A percentile compares a stretch with the other conserved stretches of the same genome.
Conservation (phyloP, 768 basidiomycete species). For the Coprinopsis cinerea region DNA sequence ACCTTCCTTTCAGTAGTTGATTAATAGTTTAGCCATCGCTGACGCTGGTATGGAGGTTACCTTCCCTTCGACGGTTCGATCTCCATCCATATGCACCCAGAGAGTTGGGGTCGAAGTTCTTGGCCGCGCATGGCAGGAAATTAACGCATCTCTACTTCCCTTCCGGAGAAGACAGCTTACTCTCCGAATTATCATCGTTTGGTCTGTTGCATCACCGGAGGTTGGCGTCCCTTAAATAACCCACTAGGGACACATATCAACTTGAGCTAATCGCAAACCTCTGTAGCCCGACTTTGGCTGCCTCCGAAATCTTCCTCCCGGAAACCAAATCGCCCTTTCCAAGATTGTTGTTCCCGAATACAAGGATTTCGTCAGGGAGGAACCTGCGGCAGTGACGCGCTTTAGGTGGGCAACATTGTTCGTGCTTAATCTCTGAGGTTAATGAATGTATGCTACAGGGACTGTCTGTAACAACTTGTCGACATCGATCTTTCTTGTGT, state of each 20-base stretch:
- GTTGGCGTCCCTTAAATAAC: no score
- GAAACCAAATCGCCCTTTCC: not conserved
- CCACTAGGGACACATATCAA: no score
- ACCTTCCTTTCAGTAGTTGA: not conserved
- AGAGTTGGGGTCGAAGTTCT: not conserved
- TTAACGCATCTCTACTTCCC: not conserved
- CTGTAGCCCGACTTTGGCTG: not conserved
- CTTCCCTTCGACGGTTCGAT: not conserved
- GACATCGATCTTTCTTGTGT: no score
- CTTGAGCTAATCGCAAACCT: not conserved
- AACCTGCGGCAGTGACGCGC: no score
- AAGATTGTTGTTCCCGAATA: not conserved
- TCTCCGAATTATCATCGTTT: no score
- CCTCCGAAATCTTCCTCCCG: not conserved
- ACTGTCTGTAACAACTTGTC: no score
- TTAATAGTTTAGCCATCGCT: not conserved
- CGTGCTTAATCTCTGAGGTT: no score
- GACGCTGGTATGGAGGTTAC: not conserved
- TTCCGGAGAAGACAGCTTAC: no score
- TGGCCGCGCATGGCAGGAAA: not conserved
- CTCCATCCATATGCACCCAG: not conserved
- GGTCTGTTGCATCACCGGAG: no score
- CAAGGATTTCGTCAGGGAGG: no score
- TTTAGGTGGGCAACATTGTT: no score
- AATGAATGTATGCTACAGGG: no score